Evolutionary conservation across 1,139 yeast species (phyloP), one percentile per base, ranked within the genome.

Genomic region (Pichia inconspicua): DNA sequence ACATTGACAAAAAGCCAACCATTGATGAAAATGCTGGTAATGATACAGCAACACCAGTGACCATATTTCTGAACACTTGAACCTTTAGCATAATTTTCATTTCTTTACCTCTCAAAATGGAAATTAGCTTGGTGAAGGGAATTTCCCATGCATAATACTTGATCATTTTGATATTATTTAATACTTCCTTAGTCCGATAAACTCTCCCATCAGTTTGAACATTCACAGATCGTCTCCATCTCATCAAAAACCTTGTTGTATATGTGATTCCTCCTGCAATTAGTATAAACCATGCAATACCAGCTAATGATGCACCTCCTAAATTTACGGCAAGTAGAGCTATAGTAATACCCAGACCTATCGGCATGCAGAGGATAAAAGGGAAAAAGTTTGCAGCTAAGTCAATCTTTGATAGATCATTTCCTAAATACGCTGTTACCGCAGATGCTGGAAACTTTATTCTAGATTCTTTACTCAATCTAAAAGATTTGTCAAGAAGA

Each of bases 371-470:
- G 51, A 83, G 65, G 12, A 80, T 66, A 59, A 80, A 77, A 3
- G 89, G 87, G 56, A 81, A 83, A 66, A 83, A 84, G 9, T 81
- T 78, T 34, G 80, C 63, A 5, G 94, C 92, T 60, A 85, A 76
- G 61, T 87, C 95, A 39, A 88, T 75, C 59, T 95, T 77, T 28
- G 90, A 78, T 48, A 88, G 72, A 62, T 87, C 96, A 2, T 94
- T 82, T 14, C 92, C 83, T 66, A 87, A 74, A 60, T 86, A 66
- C 14, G 86, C 81, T 2, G 95, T 85, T 48, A 88, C 73, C 53
- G 75, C 77, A 51, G 94, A 85, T 25, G 77, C 71, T 0, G 94
- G 78, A 60, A 67, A 85, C 50, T 72, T 68, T 56, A 77, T 77
- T 48, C 76, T 74, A 2, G 92, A 76, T 49, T 72, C 71, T n/a